These are phyloP conservation scores for Kurtzmaniella quercitrusa DNA, from an alignment of 1,139 yeast genomes.

Conservation along the genomic window DNA sequence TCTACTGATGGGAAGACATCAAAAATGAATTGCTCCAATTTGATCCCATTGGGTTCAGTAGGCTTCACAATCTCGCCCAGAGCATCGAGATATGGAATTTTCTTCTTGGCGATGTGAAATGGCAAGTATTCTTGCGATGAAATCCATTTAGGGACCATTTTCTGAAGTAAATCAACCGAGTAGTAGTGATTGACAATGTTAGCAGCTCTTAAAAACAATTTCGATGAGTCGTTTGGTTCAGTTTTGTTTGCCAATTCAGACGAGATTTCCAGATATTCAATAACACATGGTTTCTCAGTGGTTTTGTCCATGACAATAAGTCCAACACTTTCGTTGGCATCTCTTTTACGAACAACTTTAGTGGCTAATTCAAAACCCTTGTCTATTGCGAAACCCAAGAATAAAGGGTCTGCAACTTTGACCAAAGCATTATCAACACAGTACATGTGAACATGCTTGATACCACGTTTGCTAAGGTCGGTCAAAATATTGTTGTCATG, in stretches of 20 bases:
- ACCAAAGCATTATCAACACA: constrained; percentile 95
- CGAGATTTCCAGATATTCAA: constrained; percentile 91
- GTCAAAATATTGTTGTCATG: constrained; percentile 58
- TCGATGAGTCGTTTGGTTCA: constrained; percentile 43
- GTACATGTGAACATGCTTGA: constrained; percentile 91
- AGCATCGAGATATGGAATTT: constrained; percentile 61
- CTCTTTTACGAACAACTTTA: constrained; percentile 91
- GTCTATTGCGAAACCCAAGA: constrained; percentile 79
- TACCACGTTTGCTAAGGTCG: constrained; percentile 66
- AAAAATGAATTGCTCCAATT: constrained; percentile 94
- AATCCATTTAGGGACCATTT: constrained; percentile 67
- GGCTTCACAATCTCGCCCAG: constrained; percentile 58
- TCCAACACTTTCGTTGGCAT: constrained; percentile 87
- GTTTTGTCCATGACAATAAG: constrained; percentile 73
- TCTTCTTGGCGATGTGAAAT: constrained; percentile 90
- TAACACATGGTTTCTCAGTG: constrained; percentile 72
- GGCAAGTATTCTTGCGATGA: constrained; percentile 66
- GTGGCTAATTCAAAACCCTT: constrained; percentile 75
- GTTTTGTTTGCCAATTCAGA: constrained; percentile 64
- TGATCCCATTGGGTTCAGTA: constrained; percentile 77
- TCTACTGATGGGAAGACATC: constrained; percentile 87
- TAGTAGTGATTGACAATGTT: constrained; percentile 97
- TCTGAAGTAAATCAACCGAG: constrained; percentile 64
- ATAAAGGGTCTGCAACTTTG: constrained; percentile 90
- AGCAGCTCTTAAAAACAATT: constrained; percentile 83